Percentiles rank a stretch among this genome's conserved stretches.
phyloP scores from a whole-genome alignment of 805 yeast genomes.

The Pichia deserticola region DNA sequence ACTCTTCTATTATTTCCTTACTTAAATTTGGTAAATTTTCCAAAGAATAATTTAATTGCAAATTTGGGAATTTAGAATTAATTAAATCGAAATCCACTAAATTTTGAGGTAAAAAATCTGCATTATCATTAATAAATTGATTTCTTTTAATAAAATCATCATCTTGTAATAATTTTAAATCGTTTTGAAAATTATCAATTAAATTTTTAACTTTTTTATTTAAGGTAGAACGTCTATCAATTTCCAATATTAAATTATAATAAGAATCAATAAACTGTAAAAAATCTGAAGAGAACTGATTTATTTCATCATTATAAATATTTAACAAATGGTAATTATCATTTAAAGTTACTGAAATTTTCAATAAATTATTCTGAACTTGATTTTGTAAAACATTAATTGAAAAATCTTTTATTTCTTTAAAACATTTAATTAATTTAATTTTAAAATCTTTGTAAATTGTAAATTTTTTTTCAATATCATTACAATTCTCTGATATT shows the following conservation, averaged over 20 bases:
- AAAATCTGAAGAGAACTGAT: constrained; percentile 37
- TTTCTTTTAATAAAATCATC: constrained; percentile 39
- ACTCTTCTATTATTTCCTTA: constrained; percentile 14
- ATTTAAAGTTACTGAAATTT: constrained; percentile 2
- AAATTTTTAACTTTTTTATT: constrained; percentile 34
- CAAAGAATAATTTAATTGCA: constrained; percentile 16
- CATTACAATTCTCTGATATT: constrained; percentile 24
- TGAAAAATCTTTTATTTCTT: constrained; percentile 6
- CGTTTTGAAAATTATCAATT: constrained; percentile 34
- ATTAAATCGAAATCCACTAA: constrained; percentile 21
- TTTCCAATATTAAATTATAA: constrained; percentile 43
- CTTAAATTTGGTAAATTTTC: constrained; percentile 19
- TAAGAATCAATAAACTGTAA: constrained; percentile 45
- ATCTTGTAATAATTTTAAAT: constrained; percentile 31
- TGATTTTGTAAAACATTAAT: constrained; percentile 6
- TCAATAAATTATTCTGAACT: constrained; percentile 4
- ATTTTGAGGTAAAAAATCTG: constrained; percentile 46
- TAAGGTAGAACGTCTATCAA: constrained; percentile 40
- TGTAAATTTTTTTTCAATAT: constrained; percentile 17
- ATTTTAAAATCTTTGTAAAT: constrained; percentile 16
- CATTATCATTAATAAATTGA: constrained; percentile 39
- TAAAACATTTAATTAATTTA: constrained; percentile 4
- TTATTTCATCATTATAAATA: constrained; percentile 12
- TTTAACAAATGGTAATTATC: constrained; percentile 10
- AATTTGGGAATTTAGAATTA: constrained; percentile 17